phyloP scores from a whole-genome alignment of 1,284 basidiomycete species.

The Xanthoconium separans region DNA sequence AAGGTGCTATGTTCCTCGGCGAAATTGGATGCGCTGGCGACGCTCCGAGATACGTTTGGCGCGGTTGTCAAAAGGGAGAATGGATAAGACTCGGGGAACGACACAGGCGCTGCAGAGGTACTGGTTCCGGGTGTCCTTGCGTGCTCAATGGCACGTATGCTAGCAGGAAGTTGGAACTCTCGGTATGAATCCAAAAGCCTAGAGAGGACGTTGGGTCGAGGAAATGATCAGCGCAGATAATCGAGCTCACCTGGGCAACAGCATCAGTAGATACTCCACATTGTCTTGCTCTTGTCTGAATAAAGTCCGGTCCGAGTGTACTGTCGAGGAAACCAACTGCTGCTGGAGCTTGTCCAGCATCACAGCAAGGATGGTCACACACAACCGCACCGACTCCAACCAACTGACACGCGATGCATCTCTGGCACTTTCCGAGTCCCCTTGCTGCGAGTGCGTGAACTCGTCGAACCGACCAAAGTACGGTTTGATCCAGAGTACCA shows the following conservation, averaged over 20 bases:
- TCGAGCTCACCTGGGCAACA: constrained; percentile 73
- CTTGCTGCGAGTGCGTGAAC: constrained; percentile 57
- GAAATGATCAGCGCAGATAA: not conserved
- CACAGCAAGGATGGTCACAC: constrained; percentile 82
- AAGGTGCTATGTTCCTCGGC: constrained; percentile 53
- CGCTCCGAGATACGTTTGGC: constrained; percentile 51
- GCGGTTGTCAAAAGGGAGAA: constrained; percentile 79
- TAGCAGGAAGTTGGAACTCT: constrained; percentile 74
- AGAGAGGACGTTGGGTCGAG: constrained; percentile 13
- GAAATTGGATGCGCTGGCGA: constrained; percentile 40
- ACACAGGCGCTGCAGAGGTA: constrained; percentile 69
- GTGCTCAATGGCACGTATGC: constrained; percentile 69
- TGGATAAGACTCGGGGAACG: constrained; percentile 93
- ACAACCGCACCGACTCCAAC: constrained; percentile 88
- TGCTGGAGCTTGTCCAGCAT: constrained; percentile 91
- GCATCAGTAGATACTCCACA: constrained; percentile 84
- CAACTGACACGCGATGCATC: constrained; percentile 83
- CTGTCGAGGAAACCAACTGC: constrained; percentile 68
- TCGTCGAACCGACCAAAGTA: constrained; percentile 93
- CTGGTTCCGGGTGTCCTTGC: constrained; percentile 61
- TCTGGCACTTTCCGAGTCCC: constrained; percentile 62
- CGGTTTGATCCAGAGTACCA: constrained; percentile 93
- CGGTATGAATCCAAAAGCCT: constrained; percentile 75
- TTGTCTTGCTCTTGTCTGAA: constrained; percentile 89
- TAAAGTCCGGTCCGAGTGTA: constrained; percentile 59